These are phyloP conservation scores for Cyclotella sp. DNA, from an alignment of 108 stramenopile species.

Conservation along the genomic window DNA sequence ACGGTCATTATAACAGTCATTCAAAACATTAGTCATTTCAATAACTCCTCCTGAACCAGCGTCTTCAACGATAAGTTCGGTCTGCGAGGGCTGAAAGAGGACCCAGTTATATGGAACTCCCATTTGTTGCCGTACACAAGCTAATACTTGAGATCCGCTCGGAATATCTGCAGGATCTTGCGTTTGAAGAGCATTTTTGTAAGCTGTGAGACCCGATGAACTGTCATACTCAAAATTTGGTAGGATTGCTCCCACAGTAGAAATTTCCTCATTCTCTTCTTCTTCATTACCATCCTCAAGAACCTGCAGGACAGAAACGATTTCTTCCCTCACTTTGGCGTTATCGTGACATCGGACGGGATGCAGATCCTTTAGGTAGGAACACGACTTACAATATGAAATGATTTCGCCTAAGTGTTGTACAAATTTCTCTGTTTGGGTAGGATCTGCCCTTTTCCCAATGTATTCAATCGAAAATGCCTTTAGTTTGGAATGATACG, in stretches of 20 bases:
- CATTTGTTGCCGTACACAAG: constrained; percentile 22
- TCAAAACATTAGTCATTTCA: constrained; percentile 35
- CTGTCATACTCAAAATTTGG: constrained; percentile 3
- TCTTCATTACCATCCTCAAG: constrained; percentile 20
- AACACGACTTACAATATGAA: constrained; percentile 19
- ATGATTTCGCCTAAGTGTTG: constrained; percentile 18
- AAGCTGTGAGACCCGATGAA: constrained; percentile 25
- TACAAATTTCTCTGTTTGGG: constrained; percentile 13
- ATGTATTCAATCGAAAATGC: constrained; percentile 22
- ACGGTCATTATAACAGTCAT: constrained; percentile 22
- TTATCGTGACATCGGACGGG: constrained; percentile 20
- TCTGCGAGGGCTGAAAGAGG: constrained; percentile 27
- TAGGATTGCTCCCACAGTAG: neutral
- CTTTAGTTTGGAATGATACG: neutral
- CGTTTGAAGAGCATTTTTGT: constrained; percentile 28
- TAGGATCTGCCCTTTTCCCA: neutral
- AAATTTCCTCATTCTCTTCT: neutral
- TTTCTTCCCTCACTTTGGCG: constrained; percentile 22
- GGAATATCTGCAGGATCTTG: constrained; percentile 28
- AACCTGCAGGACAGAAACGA: constrained; percentile 10
- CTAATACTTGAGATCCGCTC: constrained; percentile 16
- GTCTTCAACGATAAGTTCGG: constrained; percentile 28
- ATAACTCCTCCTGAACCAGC: constrained; percentile 38
- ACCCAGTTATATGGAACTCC: constrained; percentile 42
- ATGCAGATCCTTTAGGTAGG: constrained; percentile 13